These are phyloP conservation scores for Lablab purpureus DNA, from an alignment of 306 rosid genomes.

Conservation along the genomic window DNA sequence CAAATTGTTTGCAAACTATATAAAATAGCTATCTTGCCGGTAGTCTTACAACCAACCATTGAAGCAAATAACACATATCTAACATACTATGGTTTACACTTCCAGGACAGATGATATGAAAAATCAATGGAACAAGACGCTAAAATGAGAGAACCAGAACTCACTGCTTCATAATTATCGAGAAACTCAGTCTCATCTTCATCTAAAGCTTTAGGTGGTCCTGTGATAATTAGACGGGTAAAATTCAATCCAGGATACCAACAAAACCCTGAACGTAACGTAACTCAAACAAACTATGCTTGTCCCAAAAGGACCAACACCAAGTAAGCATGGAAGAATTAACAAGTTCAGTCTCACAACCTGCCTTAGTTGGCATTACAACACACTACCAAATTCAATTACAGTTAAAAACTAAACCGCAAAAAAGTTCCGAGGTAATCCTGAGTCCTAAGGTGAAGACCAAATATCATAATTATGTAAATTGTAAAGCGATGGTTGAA, in stretches of 20 bases:
- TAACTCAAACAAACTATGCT: slow-evolving; percentile 28
- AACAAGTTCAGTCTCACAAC: not conserved
- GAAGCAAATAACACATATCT: slow-evolving; percentile 9
- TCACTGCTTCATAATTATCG: slow-evolving; percentile 72
- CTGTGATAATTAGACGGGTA: slow-evolving; percentile 49
- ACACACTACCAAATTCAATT: not conserved
- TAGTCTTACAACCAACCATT: not conserved
- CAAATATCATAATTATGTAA: not conserved
- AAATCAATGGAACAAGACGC: slow-evolving; percentile 11
- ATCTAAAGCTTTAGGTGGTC: slow-evolving; percentile 98
- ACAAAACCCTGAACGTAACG: slow-evolving; percentile 20
- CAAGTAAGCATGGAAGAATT: slow-evolving; percentile 7
- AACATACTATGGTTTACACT: not conserved
- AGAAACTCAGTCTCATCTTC: slow-evolving; percentile 96
- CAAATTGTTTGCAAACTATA: slow-evolving; percentile 21
- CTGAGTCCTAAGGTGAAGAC: not conserved
- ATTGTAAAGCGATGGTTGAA: slow-evolving; percentile 31
- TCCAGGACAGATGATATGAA: slow-evolving; percentile 16
- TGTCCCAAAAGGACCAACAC: slow-evolving; percentile 23
- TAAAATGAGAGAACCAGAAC: slow-evolving; percentile 36
- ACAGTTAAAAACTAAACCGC: not conserved
- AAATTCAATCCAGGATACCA: slow-evolving; percentile 24
- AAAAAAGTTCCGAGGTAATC: slow-evolving; percentile 12
- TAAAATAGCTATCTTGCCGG: not conserved
- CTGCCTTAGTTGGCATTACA: slow-evolving; percentile 9